phyloP scores from a whole-genome alignment of 208 protist genomes.

The Trichomonas tenax region DNA sequence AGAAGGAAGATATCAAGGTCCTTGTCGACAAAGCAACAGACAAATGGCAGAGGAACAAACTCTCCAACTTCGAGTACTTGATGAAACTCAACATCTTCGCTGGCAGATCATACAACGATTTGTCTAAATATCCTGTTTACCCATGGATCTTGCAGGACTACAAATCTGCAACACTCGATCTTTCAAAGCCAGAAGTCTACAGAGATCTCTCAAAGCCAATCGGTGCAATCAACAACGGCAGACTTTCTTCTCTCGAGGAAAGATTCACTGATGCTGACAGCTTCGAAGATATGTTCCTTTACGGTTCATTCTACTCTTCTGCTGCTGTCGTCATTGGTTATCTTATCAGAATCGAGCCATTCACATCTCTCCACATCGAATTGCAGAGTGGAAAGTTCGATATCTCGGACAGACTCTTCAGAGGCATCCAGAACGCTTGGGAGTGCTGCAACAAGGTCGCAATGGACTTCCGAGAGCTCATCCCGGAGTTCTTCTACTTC shows the following conservation, averaged over 20 bases:
- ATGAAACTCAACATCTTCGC: conserved; percentile 86
- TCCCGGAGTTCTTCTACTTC: conserved; percentile 53
- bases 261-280: background rate
- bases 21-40: background rate
- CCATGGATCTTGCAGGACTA: conserved; percentile 46
- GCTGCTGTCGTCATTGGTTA: conserved; percentile 5
- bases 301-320: conserved; percentile 11
- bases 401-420: background rate
- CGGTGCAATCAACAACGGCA: background rate
- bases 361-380: conserved; percentile 33
- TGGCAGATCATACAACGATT: conserved; percentile 83
- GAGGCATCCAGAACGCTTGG: background rate
- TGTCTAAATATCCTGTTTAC: conserved; percentile 62
- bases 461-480: conserved; percentile 34
- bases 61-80: conserved; percentile 88
- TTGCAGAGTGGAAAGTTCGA: conserved; percentile 26
- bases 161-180: conserved; percentile 24
- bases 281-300: conserved; percentile 18
- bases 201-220: conserved; percentile 43
- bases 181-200: conserved; percentile 29
- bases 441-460: background rate
- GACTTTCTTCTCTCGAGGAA: background rate
- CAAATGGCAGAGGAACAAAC: background rate
- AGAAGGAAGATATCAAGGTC: background rate
- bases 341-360: conserved; percentile 16